These are phyloP conservation scores for Rhynchospora tenuis DNA, from an alignment of 176 grass and related monocot species.

Conservation along the genomic window DNA sequence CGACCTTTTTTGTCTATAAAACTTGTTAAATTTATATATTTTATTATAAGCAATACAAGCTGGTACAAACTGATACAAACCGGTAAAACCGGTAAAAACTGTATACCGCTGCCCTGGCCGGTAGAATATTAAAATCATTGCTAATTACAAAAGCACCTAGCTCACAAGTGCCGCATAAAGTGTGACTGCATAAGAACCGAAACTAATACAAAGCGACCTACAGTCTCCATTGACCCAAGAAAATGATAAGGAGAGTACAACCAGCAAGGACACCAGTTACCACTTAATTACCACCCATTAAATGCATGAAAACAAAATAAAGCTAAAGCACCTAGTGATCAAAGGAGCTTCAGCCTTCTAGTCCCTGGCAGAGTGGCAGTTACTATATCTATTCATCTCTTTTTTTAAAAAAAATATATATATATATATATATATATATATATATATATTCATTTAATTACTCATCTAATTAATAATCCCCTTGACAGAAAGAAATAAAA, in stretches of 20 bases:
- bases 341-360: not conserved
- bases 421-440: too few relatives aligned
- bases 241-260: conserved; percentile 6
- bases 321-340: not conserved
- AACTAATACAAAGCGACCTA: not conserved
- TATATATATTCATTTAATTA: too few relatives aligned
- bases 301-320: not conserved
- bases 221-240: not conserved
- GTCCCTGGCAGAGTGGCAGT: not conserved
- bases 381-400: not conserved
- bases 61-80: too few relatives aligned
- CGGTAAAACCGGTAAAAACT: too few relatives aligned
- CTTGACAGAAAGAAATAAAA: not conserved
- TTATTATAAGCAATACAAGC: too few relatives aligned
- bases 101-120: too few relatives aligned
- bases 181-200: not conserved
- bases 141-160: not conserved
- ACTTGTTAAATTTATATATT: too few relatives aligned
- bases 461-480: not conserved
- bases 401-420: too few relatives aligned
- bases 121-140: too few relatives aligned
- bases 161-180: not conserved
- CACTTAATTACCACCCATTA: not conserved
- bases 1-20: too few relatives aligned
- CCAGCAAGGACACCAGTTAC: not conserved